Base-by-base conservation (phyloP, 1,139 yeast species). In the Yamadazyma sp. region DNA sequence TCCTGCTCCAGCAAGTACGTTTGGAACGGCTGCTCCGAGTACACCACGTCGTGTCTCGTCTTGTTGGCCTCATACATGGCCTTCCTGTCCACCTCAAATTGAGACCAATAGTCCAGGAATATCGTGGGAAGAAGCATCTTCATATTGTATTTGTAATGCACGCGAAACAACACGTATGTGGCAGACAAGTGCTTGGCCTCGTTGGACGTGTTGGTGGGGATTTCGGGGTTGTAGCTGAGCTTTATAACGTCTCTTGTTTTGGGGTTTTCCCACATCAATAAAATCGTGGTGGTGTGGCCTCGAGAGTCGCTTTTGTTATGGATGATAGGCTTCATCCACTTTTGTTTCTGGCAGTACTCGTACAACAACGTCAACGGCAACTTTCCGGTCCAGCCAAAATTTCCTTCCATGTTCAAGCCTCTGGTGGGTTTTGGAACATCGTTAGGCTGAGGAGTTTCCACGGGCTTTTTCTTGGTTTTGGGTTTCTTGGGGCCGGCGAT, bases 101-200 rank as follows among this genome's bases (percentile, higher is more conserved):
- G 79, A 14, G 70, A 61, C 97, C 97, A 92, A 29, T 87, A 69
- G 36, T 77, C 77, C 46, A 87, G 79, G 56, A 88, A 96, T 22
- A 84, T 80, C 4, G 83, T 78, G 0, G 97, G 97, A 17, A 92
- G 69, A 51, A 88, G 82, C 89, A 89, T 82, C 49, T 86, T 87
- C 64, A 90, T 62, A 54, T 87, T 89, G 50, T 89, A 88, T 48
- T 82, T 81, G 44, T 80, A 86, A 26, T 90, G 83, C 12, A 92
- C 73, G 22, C 96, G 69, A 56, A 81, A 90, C 45, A 92, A 59
- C 0, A 92, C 90, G 52, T 83, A 87, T 0, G 97, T 90, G 0
- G 98, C 97, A 1, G 90, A 88, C 54, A 76, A 76, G 57, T 90
- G 95, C 36, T 97, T 73, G 2, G 97, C 97, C 52, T 90, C 97